Base-by-base conservation (phyloP, 352 stramenopile species). In the Globisporangium alternatum region DNA sequence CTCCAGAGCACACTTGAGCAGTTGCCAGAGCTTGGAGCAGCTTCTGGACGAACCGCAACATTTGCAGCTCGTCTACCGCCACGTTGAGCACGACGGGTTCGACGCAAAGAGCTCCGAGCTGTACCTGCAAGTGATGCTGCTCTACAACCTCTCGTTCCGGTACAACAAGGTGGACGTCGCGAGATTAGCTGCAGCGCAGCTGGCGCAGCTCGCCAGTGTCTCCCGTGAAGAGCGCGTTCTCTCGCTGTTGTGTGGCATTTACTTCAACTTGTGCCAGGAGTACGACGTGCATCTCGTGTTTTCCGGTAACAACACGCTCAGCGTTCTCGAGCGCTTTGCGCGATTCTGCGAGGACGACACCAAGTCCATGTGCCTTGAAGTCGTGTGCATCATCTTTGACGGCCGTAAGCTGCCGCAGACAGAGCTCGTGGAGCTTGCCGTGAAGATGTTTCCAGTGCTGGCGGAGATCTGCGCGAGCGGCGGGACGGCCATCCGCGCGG, bases 131-230 rank as follows among this genome's bases (percentile, higher is more conserved):
- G 75, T 82, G 44, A 65, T 86, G n/a, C 69, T 92, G 13, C 60
- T 92, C 10, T 89, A 90, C 75, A 92, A 92, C 62, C 69, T 92
- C 41, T 88, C 79, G 19, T 89, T 92, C 48, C 71, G 76, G 6
- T 90, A 86, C 71, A 78, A 69, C 58, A 84, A 86, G 30, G 39
- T 71, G 0, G 78, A 90, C 22, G 72, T 90, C 21, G 76, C 81
- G 25, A 66, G 31, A 19, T 60, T 82, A 0, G 72, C 70, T 0
- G 61, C 74, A 2, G 56, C 68, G 19, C 77, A 78, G 47, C 39
- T 92, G 12, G 68, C 72, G 7, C 41, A 75, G 3, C 69, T 90
- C 5, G 76, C 56, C 0, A 25, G 43, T 13, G 25, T 45, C 1
- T 67, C 37, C 28, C 48, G 4, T 19, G 68, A 62, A 47, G 48